Percentiles rank a stretch among this genome's conserved stretches.
Conservation (phyloP, 352 stramenopile genomes). For the Phytopythium aichiense region DNA sequence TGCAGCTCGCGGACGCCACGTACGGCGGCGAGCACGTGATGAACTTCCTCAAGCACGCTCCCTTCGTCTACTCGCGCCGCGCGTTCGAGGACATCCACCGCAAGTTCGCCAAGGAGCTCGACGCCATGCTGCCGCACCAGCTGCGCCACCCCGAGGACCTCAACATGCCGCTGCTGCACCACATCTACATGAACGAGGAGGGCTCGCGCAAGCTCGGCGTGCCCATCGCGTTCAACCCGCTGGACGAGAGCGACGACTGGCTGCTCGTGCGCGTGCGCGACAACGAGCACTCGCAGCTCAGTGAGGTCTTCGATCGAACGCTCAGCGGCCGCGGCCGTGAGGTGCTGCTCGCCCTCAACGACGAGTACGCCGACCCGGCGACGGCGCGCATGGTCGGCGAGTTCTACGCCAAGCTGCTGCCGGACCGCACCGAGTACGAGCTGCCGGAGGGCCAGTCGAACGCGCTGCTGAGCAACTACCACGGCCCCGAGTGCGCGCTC, state of each 20-base stretch:
- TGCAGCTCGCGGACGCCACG: slow-evolving; percentile 55
- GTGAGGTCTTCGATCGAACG: slow-evolving; percentile 23
- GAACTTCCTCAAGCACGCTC: slow-evolving; percentile 85
- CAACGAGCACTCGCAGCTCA: slow-evolving; percentile 32
- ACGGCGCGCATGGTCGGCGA: slow-evolving; percentile 47
- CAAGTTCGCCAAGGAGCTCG: slow-evolving; percentile 51
- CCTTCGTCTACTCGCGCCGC: slow-evolving; percentile 73
- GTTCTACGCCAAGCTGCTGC: slow-evolving; percentile 66
- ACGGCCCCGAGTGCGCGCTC: slow-evolving; percentile 53
- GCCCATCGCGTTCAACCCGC: slow-evolving; percentile 17
- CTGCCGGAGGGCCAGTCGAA: slow-evolving; percentile 37
- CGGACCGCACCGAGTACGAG: slow-evolving; percentile 47
- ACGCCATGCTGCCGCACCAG: slow-evolving; percentile 55
- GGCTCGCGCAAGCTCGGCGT: slow-evolving; percentile 48
- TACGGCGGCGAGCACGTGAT: slow-evolving; percentile 84
- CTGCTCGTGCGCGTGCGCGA: slow-evolving; percentile 71
- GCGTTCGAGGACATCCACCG: slow-evolving; percentile 76
- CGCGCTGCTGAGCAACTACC: slow-evolving; percentile 71
- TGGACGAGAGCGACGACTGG: slow-evolving; percentile 70
- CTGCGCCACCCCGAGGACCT: slow-evolving; percentile 65
- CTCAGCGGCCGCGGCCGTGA: slow-evolving; percentile 49
- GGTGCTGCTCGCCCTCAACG: slow-evolving; percentile 74
- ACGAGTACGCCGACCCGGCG: slow-evolving; percentile 57
- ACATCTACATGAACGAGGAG: slow-evolving; percentile 86
- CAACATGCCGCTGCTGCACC: slow-evolving; percentile 79